Evolutionary conservation across 768 basidiomycete genomes (phyloP).

Genomic region (Podaxis sp.): DNA sequence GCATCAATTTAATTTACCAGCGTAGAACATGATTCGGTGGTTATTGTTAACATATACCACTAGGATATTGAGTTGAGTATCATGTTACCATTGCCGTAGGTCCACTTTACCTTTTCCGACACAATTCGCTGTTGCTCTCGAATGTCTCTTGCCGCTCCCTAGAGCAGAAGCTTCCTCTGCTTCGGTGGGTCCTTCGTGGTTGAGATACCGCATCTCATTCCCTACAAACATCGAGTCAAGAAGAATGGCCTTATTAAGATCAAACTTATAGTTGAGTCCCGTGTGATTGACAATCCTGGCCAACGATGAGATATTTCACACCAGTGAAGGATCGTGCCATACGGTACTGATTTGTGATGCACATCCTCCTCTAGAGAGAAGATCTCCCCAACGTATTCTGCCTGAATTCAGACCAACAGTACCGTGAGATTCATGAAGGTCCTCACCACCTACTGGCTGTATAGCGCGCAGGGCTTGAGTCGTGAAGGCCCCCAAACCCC

Average conservation of each 20-base stretch:
- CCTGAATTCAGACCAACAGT: not conserved
- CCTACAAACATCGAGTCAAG: slow-evolving; percentile 60
- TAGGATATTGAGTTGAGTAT: not conserved
- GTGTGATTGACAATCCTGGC: slow-evolving; percentile 42
- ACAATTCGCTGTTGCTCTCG: not conserved
- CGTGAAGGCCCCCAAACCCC: slow-evolving; percentile 12
- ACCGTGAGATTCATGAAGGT: not conserved
- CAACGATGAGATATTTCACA: slow-evolving; percentile 27
- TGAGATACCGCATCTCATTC: slow-evolving; percentile 68
- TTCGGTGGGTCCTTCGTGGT: slow-evolving; percentile 41
- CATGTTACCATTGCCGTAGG: not conserved
- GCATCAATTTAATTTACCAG: slow-evolving; percentile 37
- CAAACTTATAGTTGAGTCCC: slow-evolving; percentile 62
- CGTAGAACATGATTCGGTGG: slow-evolving; percentile 36
- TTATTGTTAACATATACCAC: slow-evolving; percentile 14
- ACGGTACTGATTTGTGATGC: slow-evolving; percentile 48
- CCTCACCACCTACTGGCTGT: slow-evolving; percentile 20
- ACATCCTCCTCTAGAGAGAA: slow-evolving; percentile 36
- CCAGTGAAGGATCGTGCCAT: slow-evolving; percentile 25
- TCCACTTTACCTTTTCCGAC: not conserved
- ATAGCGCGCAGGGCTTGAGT: not conserved
- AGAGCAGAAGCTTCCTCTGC: slow-evolving; percentile 40
- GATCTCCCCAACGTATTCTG: slow-evolving; percentile 60
- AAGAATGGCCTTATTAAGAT: slow-evolving; percentile 42
- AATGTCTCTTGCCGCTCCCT: slow-evolving; percentile 39